These are phyloP conservation scores for Colletotrichum coccodes DNA, from an alignment of 2,329 filamentous ascomycete genomes.

Conservation along the genomic window DNA sequence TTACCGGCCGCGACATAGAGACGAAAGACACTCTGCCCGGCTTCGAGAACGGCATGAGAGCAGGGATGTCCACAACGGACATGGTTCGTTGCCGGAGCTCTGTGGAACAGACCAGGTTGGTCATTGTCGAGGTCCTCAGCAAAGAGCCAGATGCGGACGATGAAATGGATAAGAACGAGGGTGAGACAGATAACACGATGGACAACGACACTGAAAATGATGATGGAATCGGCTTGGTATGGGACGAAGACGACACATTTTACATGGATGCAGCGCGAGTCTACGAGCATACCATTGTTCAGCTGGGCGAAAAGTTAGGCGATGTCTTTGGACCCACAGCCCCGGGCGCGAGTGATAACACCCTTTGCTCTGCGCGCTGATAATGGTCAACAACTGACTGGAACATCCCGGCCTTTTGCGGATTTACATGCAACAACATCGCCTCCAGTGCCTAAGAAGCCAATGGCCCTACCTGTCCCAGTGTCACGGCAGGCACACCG, in stretches of 20 bases:
- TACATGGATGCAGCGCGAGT: constrained; percentile 79
- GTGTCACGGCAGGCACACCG: background rate
- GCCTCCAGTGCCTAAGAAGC: background rate
- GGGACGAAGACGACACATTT: constrained; percentile 54
- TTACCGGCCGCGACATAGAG: constrained; percentile 74
- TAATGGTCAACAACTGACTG: background rate
- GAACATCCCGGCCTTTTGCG: background rate
- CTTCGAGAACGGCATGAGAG: constrained; percentile 68
- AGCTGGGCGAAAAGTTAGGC: constrained; percentile 76
- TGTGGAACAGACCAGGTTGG: constrained; percentile 78
- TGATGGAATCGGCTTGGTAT: constrained; percentile 39
- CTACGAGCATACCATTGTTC: constrained; percentile 82
- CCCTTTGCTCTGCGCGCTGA: background rate
- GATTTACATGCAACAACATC: background rate
- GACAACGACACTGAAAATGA: constrained; percentile 49
- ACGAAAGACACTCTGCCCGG: constrained; percentile 75
- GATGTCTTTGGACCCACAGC: constrained; percentile 38
- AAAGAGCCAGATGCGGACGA: constrained; percentile 43
- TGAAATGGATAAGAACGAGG: constrained; percentile 45
- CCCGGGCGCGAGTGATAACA: background rate
- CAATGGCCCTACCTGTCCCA: background rate
- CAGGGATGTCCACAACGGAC: constrained; percentile 80
- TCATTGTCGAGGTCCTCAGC: constrained; percentile 76
- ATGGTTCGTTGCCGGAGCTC: constrained; percentile 88
- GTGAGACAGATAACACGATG: constrained; percentile 37